Evolutionary conservation across 1,284 basidiomycete species (phyloP).

Genomic region (Leccinum solheimii): DNA sequence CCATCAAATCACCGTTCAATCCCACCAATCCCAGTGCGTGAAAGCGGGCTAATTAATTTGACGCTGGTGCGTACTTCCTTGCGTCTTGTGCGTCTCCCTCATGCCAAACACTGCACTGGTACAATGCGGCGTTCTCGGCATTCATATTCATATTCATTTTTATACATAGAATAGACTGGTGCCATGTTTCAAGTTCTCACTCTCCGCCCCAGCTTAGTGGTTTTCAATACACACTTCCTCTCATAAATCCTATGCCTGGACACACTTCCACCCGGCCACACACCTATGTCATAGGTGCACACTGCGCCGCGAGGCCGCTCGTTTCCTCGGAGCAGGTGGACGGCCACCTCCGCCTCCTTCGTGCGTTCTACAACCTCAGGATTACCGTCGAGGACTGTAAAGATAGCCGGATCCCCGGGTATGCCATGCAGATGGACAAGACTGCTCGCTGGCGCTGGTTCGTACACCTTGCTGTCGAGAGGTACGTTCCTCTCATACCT

Average conservation of each 20-base stretch:
- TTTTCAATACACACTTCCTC: background rate
- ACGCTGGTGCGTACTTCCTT: background rate
- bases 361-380: constrained; percentile 29
- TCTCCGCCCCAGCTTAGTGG: background rate
- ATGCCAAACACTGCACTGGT: constrained; percentile 17
- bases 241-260: constrained; percentile 5
- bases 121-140: constrained; percentile 3
- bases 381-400: constrained; percentile 28
- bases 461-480: constrained; percentile 33
- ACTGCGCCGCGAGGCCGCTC: constrained; percentile 18
- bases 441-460: constrained; percentile 34
- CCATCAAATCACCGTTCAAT: constrained; percentile 1
- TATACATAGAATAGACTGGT: constrained; percentile 10
- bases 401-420: constrained; percentile 29
- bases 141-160: constrained; percentile 9
- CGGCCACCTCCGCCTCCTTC: constrained; percentile 34
- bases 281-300: constrained; percentile 22
- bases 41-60: background rate
- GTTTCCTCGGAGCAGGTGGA: constrained; percentile 27
- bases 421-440: constrained; percentile 27
- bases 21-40: background rate
- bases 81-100: background rate
- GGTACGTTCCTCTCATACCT: constrained; percentile 14
- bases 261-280: background rate
- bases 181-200: constrained; percentile 1